Evolutionary conservation across 768 basidiomycete genomes (phyloP), one percentile per base, ranked within the genome.

Genomic region (Lactarius hatsudake): DNA sequence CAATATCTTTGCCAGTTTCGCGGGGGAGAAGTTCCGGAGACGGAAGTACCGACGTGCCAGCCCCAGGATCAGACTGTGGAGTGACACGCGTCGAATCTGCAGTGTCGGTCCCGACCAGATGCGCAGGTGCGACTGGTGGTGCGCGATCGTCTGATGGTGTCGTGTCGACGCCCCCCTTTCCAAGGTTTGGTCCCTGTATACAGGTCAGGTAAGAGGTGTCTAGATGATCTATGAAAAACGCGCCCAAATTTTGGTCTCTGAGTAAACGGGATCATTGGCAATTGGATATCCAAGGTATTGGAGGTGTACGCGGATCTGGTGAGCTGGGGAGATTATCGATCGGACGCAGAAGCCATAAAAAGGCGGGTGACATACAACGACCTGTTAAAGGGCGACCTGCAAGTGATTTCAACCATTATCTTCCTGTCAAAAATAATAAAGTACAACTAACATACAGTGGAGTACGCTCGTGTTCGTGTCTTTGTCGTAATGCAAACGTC

Each of bases 231-330:
- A 32, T 0, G 15, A 45, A n/a, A 8, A 9, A 74, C 78, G 38
- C 71, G 87, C 91, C 91, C 91, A 93, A 62, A 92, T 91, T 48
- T 82, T 83, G 43, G 81, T 79, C 66, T 91, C 90, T 20, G 90
- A 89, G 77, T 99, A 99, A 3, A 98, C 84, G 2, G 96, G 93
- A 71, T 98, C 97, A 74, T 99, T 98, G 15, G 93, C 92, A 69
- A 99, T 94, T 0, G 97, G 90, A 74, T 92, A 81, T 1, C 97
- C 97, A 64, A 99, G 85, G 76, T 84, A 98, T 77, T 98, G 97
- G 3, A 99, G 84, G 74, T 98, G 97, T 3, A 99, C 96, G 59
- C 97, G 86, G 65, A 99, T 92, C 77, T 99, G 97, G 78, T 99
- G 97, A 0, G 97, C 95, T 97, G 59, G 23, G 26, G 28, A 36